phyloP scores from a whole-genome alignment of 2,329 filamentous ascomycete genomes.

The Leptographium galeiforme region DNA sequence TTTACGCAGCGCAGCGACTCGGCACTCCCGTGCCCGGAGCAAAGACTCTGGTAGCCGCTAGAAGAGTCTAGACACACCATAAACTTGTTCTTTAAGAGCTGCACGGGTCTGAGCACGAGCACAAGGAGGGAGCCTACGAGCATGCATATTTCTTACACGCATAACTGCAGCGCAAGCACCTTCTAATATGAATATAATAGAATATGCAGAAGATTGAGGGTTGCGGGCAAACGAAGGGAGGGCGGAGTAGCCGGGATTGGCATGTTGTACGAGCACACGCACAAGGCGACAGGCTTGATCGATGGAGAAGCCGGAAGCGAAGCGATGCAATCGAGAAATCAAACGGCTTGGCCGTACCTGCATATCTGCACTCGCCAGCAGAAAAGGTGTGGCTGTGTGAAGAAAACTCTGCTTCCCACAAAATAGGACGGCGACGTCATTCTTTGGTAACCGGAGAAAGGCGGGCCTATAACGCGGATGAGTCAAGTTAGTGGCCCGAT shows the following conservation, averaged over 20 bases:
- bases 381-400: neutral
- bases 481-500: neutral
- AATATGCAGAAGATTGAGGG: too few species aligned
- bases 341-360: neutral
- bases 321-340: neutral
- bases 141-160: too few species aligned
- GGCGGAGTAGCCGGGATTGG: neutral
- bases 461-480: neutral
- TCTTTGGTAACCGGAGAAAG: neutral
- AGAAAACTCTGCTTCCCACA: neutral
- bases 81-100: neutral
- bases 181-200: too few species aligned
- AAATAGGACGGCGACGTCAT: neutral
- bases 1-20: neutral
- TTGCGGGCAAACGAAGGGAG: neutral
- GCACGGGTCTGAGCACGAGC: too few species aligned
- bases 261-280: neutral
- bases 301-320: neutral
- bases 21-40: neutral
- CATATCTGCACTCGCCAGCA: neutral
- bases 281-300: neutral
- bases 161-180: too few species aligned
- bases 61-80: neutral
- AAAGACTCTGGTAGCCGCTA: neutral
- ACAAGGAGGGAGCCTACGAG: too few species aligned